phyloP scores from a whole-genome alignment of 2,329 filamentous ascomycete genomes.

The Polychaeton citri region DNA sequence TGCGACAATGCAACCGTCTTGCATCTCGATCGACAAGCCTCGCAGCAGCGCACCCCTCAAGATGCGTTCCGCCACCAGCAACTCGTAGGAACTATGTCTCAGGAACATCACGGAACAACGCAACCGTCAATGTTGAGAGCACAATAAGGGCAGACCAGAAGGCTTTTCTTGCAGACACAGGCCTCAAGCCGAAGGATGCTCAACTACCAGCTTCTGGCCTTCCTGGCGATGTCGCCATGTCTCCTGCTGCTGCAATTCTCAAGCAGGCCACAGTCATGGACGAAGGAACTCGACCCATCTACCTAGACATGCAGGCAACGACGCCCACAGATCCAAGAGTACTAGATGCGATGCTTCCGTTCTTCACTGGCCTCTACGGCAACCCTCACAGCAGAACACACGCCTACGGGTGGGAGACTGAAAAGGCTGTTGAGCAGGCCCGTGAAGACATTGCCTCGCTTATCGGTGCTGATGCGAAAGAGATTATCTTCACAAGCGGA shows the following conservation, averaged over 20 bases:
- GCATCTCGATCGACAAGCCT: conserved; percentile 26
- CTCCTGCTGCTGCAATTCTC: conserved; percentile 58
- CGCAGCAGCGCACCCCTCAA: conserved; percentile 27
- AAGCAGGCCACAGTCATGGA: conserved; percentile 91
- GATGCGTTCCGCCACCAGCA: conserved; percentile 22
- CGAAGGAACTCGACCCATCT: conserved; percentile 84
- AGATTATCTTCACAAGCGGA: conserved; percentile 97
- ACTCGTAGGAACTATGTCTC: conserved; percentile 57
- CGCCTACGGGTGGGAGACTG: conserved; percentile 96
- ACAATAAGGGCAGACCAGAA: conserved; percentile 79
- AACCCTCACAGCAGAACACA: conserved; percentile 97
- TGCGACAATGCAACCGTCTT: conserved; percentile 42
- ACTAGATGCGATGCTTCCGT: conserved; percentile 92
- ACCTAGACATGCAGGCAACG: conserved; percentile 96
- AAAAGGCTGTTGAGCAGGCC: conserved; percentile 82
- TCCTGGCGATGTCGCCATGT: conserved; percentile 56
- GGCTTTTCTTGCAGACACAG: conserved; percentile 52
- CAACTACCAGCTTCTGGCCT: conserved; percentile 46
- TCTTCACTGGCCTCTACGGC: conserved; percentile 82
- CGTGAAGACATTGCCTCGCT: conserved; percentile 70
- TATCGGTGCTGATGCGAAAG: conserved; percentile 89
- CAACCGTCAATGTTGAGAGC: conserved; percentile 69
- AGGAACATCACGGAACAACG: conserved; percentile 64
- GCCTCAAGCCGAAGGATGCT: conserved; percentile 40
- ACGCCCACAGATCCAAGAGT: conserved; percentile 91